These are phyloP conservation scores for Dissophora globulifera DNA, from an alignment of 192 early-diverging fungal species.

Conservation along the genomic window DNA sequence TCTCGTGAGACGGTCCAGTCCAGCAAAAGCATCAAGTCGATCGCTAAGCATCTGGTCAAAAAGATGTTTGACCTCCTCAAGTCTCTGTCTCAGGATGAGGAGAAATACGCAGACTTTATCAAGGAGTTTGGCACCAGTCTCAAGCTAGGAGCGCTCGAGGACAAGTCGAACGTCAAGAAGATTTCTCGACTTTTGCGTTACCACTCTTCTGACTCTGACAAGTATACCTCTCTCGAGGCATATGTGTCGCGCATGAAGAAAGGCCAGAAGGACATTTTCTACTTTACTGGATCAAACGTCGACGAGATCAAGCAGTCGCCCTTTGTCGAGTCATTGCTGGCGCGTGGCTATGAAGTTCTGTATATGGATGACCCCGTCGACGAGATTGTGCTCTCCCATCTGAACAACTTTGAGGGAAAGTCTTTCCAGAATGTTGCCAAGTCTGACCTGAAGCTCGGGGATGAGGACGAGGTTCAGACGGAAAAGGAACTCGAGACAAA, in stretches of 20 bases:
- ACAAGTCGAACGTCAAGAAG: slow-evolving; percentile 72
- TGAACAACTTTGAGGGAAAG: slow-evolving; percentile 81
- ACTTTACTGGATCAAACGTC: slow-evolving; percentile 77
- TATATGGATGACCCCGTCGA: slow-evolving; percentile 82
- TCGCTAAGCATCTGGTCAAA: slow-evolving; percentile 88
- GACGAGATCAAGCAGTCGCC: slow-evolving; percentile 83
- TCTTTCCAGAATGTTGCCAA: slow-evolving; percentile 79
- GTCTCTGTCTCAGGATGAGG: slow-evolving; percentile 71
- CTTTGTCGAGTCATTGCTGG: slow-evolving; percentile 90
- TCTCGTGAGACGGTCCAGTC: slow-evolving; percentile 98
- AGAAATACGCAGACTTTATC: slow-evolving; percentile 78
- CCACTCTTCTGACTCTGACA: slow-evolving; percentile 66
- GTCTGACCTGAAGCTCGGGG: slow-evolving; percentile 73
- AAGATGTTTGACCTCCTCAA: slow-evolving; percentile 91
- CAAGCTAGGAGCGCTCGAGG: slow-evolving; percentile 94
- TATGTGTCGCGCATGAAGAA: slow-evolving; percentile 92
- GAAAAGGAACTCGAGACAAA: slow-evolving; percentile 62
- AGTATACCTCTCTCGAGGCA: slow-evolving; percentile 70
- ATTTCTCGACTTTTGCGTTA: slow-evolving; percentile 88
- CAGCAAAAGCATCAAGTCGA: slow-evolving; percentile 79
- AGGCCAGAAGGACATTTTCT: slow-evolving; percentile 92
- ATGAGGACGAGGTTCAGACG: slow-evolving; percentile 60
- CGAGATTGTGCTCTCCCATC: slow-evolving; percentile 79
- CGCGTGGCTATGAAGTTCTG: slow-evolving; percentile 90
- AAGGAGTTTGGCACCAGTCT: slow-evolving; percentile 78